Evolutionary conservation across 2,329 filamentous ascomycete genomes (phyloP).

Genomic region (Aureobasidium sp.): DNA sequence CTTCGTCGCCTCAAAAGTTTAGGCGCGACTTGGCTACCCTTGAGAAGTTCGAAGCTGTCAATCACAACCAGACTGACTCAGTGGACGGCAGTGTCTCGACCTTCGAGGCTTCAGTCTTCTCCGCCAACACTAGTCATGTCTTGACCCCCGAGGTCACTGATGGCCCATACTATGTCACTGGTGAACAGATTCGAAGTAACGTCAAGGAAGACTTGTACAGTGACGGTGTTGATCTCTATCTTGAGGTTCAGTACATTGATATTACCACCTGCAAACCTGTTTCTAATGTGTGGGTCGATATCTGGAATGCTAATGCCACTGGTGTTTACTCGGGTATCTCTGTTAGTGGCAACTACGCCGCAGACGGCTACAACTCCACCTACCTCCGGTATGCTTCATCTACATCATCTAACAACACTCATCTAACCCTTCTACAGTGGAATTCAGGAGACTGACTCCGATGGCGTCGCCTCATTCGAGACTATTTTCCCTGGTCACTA

Average conservation of each 20-base stretch:
- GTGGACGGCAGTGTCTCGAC: not conserved
- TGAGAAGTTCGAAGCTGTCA: constrained; percentile 1
- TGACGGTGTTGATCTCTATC: constrained; percentile 20
- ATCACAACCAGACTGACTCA: not conserved
- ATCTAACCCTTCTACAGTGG: not conserved
- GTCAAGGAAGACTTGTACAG: constrained; percentile 26
- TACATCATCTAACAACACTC: not conserved
- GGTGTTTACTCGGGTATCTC: constrained; percentile 52
- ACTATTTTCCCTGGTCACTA: constrained; percentile 53
- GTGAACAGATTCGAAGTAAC: constrained; percentile 44
- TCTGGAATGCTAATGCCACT: constrained; percentile 54
- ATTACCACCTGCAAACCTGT: constrained; percentile 47
- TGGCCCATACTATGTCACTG: constrained; percentile 41
- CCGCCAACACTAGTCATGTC: constrained; percentile 24
- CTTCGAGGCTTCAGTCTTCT: constrained; percentile 1
- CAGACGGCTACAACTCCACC: constrained; percentile 32
- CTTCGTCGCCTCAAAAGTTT: not conserved
- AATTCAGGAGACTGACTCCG: constrained; percentile 16
- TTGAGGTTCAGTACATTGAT: constrained; percentile 51
- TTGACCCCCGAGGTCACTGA: constrained; percentile 32
- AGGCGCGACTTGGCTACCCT: not conserved
- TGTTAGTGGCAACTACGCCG: constrained; percentile 35
- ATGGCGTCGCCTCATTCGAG: constrained; percentile 32
- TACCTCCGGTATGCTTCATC: constrained; percentile 19
- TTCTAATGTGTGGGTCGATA: constrained; percentile 43